A percentile compares a stretch with the other conserved stretches of the same genome.
phyloP scores from a whole-genome alignment of 2,329 filamentous ascomycete genomes.

The Aspergillus transmontanensis region DNA sequence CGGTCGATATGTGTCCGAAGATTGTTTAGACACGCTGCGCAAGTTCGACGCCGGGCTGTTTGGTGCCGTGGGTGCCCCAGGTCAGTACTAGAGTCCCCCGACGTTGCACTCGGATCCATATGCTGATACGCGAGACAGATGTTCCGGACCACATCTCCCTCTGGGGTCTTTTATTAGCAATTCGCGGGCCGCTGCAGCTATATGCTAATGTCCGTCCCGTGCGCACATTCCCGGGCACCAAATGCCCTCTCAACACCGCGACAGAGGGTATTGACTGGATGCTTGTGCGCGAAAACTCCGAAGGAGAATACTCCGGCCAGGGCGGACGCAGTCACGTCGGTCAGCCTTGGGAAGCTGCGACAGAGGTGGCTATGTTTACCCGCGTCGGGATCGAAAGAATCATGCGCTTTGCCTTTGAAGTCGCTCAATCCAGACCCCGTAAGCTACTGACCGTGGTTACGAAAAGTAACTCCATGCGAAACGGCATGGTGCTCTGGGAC shows the following conservation, averaged over 20 bases:
- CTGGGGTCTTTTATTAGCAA: constrained; percentile 59
- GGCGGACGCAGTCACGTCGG: constrained; percentile 56
- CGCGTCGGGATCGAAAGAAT: constrained; percentile 55
- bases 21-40: constrained; percentile 53
- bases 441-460: constrained; percentile 58
- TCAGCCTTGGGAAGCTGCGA: constrained; percentile 55
- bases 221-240: constrained; percentile 51
- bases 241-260: constrained; percentile 52
- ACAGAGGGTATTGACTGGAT: constrained; percentile 58
- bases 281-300: constrained; percentile 58
- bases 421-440: constrained; percentile 48
- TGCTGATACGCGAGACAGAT: constrained; percentile 33
- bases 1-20: constrained; percentile 56
- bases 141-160: constrained; percentile 61
- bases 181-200: constrained; percentile 58
- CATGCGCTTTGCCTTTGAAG: constrained; percentile 58
- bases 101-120: background rate
- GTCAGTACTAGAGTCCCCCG: constrained; percentile 30
- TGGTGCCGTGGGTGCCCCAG: constrained; percentile 61
- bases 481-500: constrained; percentile 61
- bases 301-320: constrained; percentile 59
- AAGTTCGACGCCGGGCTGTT: constrained; percentile 61
- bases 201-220: constrained; percentile 61
- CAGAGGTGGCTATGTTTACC: constrained; percentile 58
- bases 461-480: constrained; percentile 58